Conservation (phyloP, 2,329 filamentous ascomycete species). For the Xylariaceae sp. region DNA sequence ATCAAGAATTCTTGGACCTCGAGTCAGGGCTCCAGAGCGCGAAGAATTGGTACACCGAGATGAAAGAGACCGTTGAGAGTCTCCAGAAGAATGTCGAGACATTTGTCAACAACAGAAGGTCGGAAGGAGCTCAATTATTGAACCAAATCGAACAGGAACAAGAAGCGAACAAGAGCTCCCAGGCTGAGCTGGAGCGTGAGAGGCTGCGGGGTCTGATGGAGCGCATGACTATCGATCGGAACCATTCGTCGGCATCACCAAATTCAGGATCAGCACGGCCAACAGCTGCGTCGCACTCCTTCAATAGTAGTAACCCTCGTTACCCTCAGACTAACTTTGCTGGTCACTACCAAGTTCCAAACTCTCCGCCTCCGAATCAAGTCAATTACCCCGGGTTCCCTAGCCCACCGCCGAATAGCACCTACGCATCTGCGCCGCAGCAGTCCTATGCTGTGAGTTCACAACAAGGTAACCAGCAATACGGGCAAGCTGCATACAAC, state of each 20-base stretch:
- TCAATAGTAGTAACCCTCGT: slow-evolving; percentile 40
- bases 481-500: slow-evolving; percentile 51
- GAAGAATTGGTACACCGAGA: slow-evolving; percentile 90
- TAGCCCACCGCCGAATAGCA: slow-evolving; percentile 37
- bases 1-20: slow-evolving; percentile 88
- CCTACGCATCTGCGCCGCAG: slow-evolving; percentile 30
- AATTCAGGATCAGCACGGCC: slow-evolving; percentile 38
- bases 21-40: slow-evolving; percentile 81
- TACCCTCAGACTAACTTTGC: slow-evolving; percentile 54
- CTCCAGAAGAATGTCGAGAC: slow-evolving; percentile 93
- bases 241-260: slow-evolving; percentile 39
- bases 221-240: slow-evolving; percentile 81
- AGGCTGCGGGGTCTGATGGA: slow-evolving; percentile 89
- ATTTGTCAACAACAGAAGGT: slow-evolving; percentile 90
- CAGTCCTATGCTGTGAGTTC: slow-evolving; percentile 33
- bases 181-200: slow-evolving; percentile 80
- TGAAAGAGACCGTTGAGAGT: slow-evolving; percentile 90
- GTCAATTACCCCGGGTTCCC: slow-evolving; percentile 43
- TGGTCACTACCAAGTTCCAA: slow-evolving; percentile 57
- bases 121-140: slow-evolving; percentile 86
- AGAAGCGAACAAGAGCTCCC: slow-evolving; percentile 53
- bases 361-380: slow-evolving; percentile 51
- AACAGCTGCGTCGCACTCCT: slow-evolving; percentile 46
- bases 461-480: slow-evolving; percentile 42
- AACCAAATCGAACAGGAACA: slow-evolving; percentile 81